phyloP scores from a whole-genome alignment of 163 green algal genomes.

The Chlamydomonas reinhardtii region DNA sequence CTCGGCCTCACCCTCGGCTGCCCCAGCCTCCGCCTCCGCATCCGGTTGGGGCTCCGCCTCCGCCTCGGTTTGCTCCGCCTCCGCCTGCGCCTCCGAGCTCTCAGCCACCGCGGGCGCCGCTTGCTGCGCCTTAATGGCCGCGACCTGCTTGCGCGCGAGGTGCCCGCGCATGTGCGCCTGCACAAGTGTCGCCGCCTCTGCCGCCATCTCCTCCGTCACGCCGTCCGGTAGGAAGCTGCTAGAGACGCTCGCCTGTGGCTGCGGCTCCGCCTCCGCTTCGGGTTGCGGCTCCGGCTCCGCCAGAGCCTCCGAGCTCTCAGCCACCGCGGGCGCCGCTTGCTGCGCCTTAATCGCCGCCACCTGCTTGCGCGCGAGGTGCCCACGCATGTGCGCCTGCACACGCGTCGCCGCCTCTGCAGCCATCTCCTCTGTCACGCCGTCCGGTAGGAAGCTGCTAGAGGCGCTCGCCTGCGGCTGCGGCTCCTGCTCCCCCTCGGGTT shows the following conservation, averaged over 20 bases:
- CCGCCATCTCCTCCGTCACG: conserved; percentile 13
- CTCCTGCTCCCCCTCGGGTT: conserved; percentile 4
- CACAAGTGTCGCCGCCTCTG: conserved; percentile 68
- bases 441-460: conserved; percentile 3
- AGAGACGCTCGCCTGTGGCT: background rate
- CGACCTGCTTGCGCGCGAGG: conserved; percentile 56
- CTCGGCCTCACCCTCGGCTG: conserved; percentile 1
- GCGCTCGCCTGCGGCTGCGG: background rate
- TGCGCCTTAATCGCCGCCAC: conserved; percentile 40
- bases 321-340: background rate
- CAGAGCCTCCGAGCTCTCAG: background rate
- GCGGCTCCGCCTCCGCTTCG: conserved; percentile 5
- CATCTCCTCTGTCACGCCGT: conserved; percentile 7
- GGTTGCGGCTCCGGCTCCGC: background rate
- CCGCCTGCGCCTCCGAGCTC: background rate
- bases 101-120: background rate
- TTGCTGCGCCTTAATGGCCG: conserved; percentile 14
- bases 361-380: conserved; percentile 60
- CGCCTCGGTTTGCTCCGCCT: background rate
- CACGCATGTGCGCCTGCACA: conserved; percentile 74
- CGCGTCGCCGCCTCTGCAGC: conserved; percentile 64
- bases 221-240: background rate
- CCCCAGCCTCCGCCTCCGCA: background rate
- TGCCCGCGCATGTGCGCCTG: conserved; percentile 72
- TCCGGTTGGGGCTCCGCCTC: conserved; percentile 8